Evolutionary conservation across 2,329 filamentous ascomycete genomes (phyloP), one percentile per base, ranked within the genome.

Genomic region (Calonectria henricotiae): DNA sequence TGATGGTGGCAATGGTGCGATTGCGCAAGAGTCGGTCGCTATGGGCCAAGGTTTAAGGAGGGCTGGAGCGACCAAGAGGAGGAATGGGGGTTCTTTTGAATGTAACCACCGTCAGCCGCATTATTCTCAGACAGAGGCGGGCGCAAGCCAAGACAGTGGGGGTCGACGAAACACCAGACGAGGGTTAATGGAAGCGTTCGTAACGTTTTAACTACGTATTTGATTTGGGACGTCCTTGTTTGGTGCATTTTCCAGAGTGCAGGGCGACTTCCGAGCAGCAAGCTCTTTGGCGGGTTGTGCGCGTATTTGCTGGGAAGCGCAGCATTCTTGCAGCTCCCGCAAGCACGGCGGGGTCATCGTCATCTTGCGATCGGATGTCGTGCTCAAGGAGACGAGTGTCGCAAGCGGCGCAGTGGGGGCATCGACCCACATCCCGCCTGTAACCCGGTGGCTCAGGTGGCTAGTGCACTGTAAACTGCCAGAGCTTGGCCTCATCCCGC

Each of bases 1-100:
- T 79, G 3, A 78, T 87, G 39, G 82, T 88, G 17, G 78, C 78
- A 35, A 68, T 81, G 41, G 83, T 86, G 55, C 82, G 87, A 11
- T 74, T 88, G 54, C 84, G 82, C 66, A 81, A 85, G 46, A 84
- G 82, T 70, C 79, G 74, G 55, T 81, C 76, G 23, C 69, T 81
- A 13, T 74, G 83, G 20, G 82, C 81, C 5, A 74, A 71, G 63
- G 66, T 71, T 23, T 76, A 68, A 69, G 27, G 62, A 63, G 47
- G 65, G 30, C 46, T 60, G 47, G 44, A 37, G 35, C 37, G 39
- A 7, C 32, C 58, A 44, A 39, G 60, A 51, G 32, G 47, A 60
- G 37, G 62, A 23, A 62, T 64, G 61, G 54, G 55, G 51, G 35
- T 43, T 17, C 54, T 46, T 67, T 63, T 55, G 44, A 35, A 63